A percentile compares a stretch with the other conserved stretches of the same genome.
Evolutionary conservation across 352 stramenopile genomes (phyloP).

Genomic region (Pythium brassicae): DNA sequence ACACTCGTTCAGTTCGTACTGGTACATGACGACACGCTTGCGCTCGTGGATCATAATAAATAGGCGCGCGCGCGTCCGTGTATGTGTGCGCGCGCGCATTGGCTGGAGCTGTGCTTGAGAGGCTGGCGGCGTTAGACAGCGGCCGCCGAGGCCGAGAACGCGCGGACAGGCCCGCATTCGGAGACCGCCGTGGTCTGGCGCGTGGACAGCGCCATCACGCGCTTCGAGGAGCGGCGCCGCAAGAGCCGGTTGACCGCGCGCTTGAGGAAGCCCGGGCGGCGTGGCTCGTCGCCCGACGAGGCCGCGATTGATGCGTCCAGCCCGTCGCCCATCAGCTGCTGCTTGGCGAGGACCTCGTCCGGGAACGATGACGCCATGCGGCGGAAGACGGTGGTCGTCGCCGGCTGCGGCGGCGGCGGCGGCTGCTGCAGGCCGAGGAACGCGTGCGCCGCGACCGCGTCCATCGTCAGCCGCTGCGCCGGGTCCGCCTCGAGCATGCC

Average conservation of each 20-base stretch:
- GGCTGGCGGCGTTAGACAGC: background rate
- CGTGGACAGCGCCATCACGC: conserved; percentile 36
- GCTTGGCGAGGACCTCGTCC: conserved; percentile 13
- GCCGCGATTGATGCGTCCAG: background rate
- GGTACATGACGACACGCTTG: background rate
- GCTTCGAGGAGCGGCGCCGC: conserved; percentile 35
- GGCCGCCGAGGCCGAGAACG: conserved; percentile 3
- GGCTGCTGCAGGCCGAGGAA: conserved; percentile 32
- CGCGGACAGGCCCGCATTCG: conserved; percentile 10
- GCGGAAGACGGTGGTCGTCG: conserved; percentile 8
- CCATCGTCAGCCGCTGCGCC: conserved; percentile 49
- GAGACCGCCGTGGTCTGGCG: conserved; percentile 9
- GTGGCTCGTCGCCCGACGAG: background rate
- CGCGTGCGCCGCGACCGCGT: conserved; percentile 53
- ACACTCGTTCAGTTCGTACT: background rate
- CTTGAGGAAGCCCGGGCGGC: conserved; percentile 18
- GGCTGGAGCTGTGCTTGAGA: background rate
- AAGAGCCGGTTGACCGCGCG: conserved; percentile 44
- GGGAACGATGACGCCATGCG: conserved; percentile 28
- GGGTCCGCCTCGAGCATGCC: conserved; percentile 63
- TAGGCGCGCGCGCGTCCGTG: background rate
- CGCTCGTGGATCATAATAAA: conserved; percentile 2
- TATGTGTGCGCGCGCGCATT: background rate
- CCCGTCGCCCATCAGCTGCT: conserved; percentile 11
- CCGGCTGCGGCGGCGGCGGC: background rate